Conservation (phyloP, 2,329 filamentous ascomycete genomes). For the Penicillium frequentans region DNA sequence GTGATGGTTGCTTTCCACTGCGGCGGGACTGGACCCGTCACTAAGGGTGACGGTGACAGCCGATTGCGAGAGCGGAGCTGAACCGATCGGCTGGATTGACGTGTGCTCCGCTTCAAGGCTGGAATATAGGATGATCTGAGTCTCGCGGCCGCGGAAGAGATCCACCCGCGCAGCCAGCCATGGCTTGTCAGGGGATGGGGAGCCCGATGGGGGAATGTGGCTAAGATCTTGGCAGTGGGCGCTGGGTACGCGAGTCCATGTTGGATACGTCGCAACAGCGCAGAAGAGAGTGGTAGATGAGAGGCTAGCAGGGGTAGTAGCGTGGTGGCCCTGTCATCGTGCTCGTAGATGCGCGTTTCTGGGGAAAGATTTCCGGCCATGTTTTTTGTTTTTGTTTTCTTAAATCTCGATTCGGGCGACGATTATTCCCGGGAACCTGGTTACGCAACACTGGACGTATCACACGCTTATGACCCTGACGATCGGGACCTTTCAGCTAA, state of each 20-base stretch:
- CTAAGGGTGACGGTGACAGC: neutral
- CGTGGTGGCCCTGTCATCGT: constrained; percentile 7
- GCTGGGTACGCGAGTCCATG: constrained; percentile 34
- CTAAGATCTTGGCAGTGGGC: constrained; percentile 33
- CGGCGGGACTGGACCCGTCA: neutral
- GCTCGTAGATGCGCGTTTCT: constrained; percentile 16
- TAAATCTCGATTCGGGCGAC: neutral
- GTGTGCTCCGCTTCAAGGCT: constrained; percentile 36
- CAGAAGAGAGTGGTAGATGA: constrained; percentile 39
- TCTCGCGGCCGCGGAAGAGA: constrained; percentile 38
- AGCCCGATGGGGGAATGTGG: constrained; percentile 28
- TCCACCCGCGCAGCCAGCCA: constrained; percentile 46
- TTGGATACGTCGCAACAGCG: constrained; percentile 41
- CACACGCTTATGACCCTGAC: constrained; percentile 1
- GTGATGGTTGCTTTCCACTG: neutral
- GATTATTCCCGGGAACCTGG: constrained; percentile 9
- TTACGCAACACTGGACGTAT: constrained; percentile 3
- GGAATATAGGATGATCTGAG: constrained; percentile 44
- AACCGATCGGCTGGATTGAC: constrained; percentile 18
- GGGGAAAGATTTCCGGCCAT: neutral
- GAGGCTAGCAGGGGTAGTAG: constrained; percentile 31
- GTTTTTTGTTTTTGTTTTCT: neutral
- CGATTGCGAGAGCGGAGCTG: neutral
- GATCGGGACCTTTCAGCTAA: constrained; percentile 4
- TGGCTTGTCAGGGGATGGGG: constrained; percentile 16